Evolutionary conservation across 768 basidiomycete genomes (phyloP).

Genomic region (Ephemerocybe angulata): DNA sequence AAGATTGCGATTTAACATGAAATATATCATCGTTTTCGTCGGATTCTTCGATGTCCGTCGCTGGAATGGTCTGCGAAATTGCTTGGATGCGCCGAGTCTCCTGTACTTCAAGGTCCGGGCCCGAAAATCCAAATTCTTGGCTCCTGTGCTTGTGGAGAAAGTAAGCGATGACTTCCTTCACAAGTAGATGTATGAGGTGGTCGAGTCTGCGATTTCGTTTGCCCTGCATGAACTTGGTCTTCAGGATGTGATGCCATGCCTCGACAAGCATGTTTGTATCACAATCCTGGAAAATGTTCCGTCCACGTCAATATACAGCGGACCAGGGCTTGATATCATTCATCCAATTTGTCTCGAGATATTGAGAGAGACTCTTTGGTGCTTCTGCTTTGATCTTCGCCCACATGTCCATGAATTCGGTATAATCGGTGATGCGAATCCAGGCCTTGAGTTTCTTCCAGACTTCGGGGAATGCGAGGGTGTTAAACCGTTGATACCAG

Average conservation of each 20-base stretch:
- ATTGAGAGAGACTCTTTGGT: neutral
- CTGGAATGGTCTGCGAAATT: too few species aligned
- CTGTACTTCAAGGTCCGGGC: conserved; percentile 15
- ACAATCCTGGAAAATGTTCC: neutral
- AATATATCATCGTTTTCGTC: neutral
- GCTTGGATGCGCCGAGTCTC: conserved; percentile 2
- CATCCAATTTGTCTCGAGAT: neutral
- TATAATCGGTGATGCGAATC: neutral
- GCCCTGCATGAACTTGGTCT: conserved; percentile 23
- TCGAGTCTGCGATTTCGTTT: conserved; percentile 20
- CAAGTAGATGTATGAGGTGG: conserved; percentile 19
- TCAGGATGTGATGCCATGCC: conserved; percentile 25
- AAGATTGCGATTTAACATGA: neutral
- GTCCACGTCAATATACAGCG: neutral
- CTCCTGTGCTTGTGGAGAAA: conserved; percentile 14
- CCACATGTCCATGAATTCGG: neutral
- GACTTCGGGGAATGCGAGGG: neutral
- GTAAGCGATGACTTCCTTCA: conserved; percentile 12
- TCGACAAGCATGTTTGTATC: conserved; percentile 4
- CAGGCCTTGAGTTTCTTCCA: neutral
- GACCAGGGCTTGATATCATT: neutral
- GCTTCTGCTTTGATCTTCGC: neutral
- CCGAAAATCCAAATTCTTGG: conserved; percentile 22
- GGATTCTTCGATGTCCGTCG: neutral
- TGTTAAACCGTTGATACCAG: neutral